Evolutionary conservation across 163 green algal species (phyloP).

Genomic region (Prototheca stagnorum): DNA sequence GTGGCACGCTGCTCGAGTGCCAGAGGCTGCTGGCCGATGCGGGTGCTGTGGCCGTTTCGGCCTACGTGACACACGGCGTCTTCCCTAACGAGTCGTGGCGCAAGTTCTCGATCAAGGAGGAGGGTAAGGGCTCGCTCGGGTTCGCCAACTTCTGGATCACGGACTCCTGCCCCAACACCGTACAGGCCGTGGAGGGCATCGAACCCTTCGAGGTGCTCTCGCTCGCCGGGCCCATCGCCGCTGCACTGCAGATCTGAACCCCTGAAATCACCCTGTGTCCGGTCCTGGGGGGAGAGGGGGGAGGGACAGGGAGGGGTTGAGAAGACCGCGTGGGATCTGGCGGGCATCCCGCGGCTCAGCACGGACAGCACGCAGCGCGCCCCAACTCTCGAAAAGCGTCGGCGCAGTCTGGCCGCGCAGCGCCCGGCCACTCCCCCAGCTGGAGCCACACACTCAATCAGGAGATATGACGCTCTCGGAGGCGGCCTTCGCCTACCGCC

Average conservation of each 20-base stretch:
- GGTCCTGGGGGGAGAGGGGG: too few species aligned
- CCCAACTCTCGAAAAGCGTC: too few species aligned
- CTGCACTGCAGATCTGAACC: conserved; percentile 85
- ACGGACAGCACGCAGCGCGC: too few species aligned
- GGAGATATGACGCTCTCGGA: too few species aligned
- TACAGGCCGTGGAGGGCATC: conserved; percentile 37
- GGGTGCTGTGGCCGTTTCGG: conserved; percentile 53
- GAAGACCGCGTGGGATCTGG: neutral
- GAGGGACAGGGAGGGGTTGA: too few species aligned
- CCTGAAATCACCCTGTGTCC: too few species aligned
- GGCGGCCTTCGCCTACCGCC: too few species aligned
- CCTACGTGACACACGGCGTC: conserved; percentile 94
- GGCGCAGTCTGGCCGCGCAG: too few species aligned
- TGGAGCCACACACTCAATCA: too few species aligned
- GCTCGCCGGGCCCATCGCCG: conserved; percentile 70
- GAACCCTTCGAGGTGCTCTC: conserved; percentile 80
- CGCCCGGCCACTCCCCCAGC: too few species aligned
- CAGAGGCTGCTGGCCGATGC: conserved; percentile 59
- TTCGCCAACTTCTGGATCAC: conserved; percentile 94
- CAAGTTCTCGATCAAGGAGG: conserved; percentile 45
- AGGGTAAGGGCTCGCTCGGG: conserved; percentile 1
- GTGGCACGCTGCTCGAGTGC: conserved; percentile 89
- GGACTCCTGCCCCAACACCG: conserved; percentile 78
- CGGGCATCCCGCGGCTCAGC: too few species aligned
- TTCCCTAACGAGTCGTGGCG: conserved; percentile 84